Conservation (phyloP, 805 yeast species). For the Wickerhamiella alocasiicola region DNA sequence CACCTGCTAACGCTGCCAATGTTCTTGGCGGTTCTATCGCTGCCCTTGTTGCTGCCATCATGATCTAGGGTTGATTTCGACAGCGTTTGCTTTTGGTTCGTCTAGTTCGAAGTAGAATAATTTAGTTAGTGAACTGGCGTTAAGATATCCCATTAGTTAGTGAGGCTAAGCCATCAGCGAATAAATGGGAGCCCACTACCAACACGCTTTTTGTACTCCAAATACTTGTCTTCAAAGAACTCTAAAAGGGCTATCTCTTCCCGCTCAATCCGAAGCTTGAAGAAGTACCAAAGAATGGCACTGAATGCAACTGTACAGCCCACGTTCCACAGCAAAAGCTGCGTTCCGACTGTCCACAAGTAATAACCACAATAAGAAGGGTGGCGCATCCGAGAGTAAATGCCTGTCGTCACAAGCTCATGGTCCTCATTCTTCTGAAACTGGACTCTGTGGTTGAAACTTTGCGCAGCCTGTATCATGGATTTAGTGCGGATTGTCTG, state of each 20-base stretch:
- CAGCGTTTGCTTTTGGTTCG: neutral
- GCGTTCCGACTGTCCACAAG: conserved; percentile 88
- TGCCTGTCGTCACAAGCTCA: conserved; percentile 55
- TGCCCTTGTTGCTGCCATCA: conserved; percentile 3
- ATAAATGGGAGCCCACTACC: conserved; percentile 58
- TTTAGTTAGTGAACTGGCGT: neutral
- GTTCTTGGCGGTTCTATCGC: conserved; percentile 4
- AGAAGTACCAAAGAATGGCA: conserved; percentile 54
- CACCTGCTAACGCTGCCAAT: conserved; percentile 5
- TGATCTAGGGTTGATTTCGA: neutral
- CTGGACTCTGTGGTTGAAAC: conserved; percentile 74
- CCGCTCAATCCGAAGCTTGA: conserved; percentile 44
- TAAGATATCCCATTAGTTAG: conserved; percentile 16
- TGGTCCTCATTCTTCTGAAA: conserved; percentile 43
- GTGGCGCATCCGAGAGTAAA: conserved; percentile 59
- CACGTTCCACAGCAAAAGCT: conserved; percentile 56
- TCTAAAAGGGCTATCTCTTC: conserved; percentile 56
- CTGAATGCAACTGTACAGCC: conserved; percentile 43
- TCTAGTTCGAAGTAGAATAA: neutral
- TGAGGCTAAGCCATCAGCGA: too few species aligned
- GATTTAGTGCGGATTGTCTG: conserved; percentile 61
- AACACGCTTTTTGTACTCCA: conserved; percentile 37
- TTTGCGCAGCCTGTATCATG: conserved; percentile 77
- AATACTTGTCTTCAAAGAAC: conserved; percentile 65
- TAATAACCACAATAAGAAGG: conserved; percentile 88